Evolutionary conservation across 1,284 basidiomycete species (phyloP), one percentile per base, ranked within the genome.

Genomic region (Phellinidium pouzarii): DNA sequence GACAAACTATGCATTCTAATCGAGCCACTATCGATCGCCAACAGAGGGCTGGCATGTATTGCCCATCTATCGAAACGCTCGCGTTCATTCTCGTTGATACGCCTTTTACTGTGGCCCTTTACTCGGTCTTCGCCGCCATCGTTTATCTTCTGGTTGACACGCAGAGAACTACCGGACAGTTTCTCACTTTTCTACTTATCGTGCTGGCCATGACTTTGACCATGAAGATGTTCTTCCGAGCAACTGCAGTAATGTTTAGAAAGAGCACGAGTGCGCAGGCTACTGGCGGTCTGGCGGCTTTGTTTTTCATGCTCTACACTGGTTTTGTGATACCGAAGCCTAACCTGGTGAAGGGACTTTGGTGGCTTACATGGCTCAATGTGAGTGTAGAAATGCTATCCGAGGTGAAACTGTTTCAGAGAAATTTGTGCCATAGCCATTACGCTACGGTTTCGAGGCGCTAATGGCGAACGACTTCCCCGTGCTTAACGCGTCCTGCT

Each of bases 281-380:
- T 2, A 57, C 85, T 12, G 78, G 78, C 12, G 84, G 83, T 57
- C 62, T 87, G 19, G 63, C 76, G 1, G 66, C 79, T 20, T 65
- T 78, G 52, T 57, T 71, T 41, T 65, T 78, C 52, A 62, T 74
- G 38, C 64, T 79, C 41, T 76, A 77, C 61, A 73, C 74, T 12
- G 77, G 77, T 4, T 79, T 76, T 58, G 66, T 71, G 6, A 69
- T 77, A 47, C 76, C 74, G 0, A 64, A 76, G 60, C 73, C 77
- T 0, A 72, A 70, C 23, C 84, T 86, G 79, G 78, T 82, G 14
- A 78, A 77, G 8, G 80, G 78, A 2, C 65, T 87, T 51, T 69
- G 71, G 19, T 87, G 84, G 84, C 77, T 85, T 36, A 76, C 76
- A 2, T 82, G 75, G 45, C 72, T 83, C 27, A 82, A 84, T 54